A percentile compares a stretch with the other conserved stretches of the same genome.
Evolutionary conservation across 768 basidiomycete genomes (phyloP).

Genomic region (Leucocoprinus leucothites): DNA sequence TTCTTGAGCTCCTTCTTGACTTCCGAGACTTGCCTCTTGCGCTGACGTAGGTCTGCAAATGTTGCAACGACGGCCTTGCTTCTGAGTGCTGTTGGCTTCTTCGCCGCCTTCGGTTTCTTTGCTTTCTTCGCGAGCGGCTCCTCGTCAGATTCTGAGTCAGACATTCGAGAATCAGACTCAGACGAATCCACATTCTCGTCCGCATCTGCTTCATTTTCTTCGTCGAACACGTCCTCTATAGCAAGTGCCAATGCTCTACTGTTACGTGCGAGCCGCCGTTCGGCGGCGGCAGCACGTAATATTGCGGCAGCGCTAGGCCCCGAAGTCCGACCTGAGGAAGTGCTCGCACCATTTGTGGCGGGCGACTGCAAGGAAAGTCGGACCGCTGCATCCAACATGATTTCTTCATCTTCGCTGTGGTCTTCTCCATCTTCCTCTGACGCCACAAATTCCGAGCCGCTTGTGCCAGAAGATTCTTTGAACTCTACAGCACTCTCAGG

Average conservation of each 20-base stretch:
- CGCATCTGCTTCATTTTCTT: conserved; percentile 30
- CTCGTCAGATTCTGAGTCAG: conserved; percentile 20
- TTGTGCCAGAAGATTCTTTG: conserved; percentile 48
- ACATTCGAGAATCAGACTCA: conserved; percentile 26
- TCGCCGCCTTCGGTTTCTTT: conserved; percentile 12
- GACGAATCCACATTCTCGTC: conserved; percentile 20
- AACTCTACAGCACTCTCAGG: conserved; percentile 33
- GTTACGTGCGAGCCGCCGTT: conserved; percentile 42
- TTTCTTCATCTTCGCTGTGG: conserved; percentile 41
- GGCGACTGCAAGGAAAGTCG: conserved; percentile 44
- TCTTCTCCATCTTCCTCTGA: conserved; percentile 41
- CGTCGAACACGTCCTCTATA: conserved; percentile 7
- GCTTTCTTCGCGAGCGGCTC: conserved; percentile 33
- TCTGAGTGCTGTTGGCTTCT: conserved; percentile 14
- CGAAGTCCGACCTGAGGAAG: conserved; percentile 30
- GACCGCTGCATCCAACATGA: conserved; percentile 59
- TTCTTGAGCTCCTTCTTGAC: conserved; percentile 28
- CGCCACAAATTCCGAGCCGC: conserved; percentile 59
- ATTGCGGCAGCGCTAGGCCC: conserved; percentile 38
- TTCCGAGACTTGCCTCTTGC: conserved; percentile 18
- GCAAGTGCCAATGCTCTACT: conserved; percentile 16
- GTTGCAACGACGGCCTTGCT: conserved; percentile 30
- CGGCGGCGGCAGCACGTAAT: conserved; percentile 49
- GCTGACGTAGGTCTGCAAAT: conserved; percentile 24
- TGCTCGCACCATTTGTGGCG: conserved; percentile 28